Base-by-base conservation (phyloP, 306 rosid genomes). In the Alnus glutinosa region DNA sequence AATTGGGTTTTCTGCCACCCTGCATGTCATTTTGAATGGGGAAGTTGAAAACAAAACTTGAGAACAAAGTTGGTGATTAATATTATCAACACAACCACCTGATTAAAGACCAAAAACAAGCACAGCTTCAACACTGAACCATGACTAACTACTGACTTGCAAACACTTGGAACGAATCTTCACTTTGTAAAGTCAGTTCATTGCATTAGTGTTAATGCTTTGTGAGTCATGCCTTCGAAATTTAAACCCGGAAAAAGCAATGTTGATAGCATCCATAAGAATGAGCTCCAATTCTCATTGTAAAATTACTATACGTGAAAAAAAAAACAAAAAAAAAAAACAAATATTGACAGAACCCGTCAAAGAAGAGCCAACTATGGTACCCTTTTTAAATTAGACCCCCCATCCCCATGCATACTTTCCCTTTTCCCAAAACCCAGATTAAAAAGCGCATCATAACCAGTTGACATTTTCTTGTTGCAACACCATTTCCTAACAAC, bases 21-120 rank as follows among this genome's bases (percentile, higher is more conserved):
- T 88, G 78, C 85, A 85, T 18, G 68, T 42, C 76, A 59, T 75
- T 63, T n/a, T 55, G 76, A 79, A 80, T 7, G 64, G 79, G 67
- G 15, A 5, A 28, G 39, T 66, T 68, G 11, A 37, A 67, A 66
- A 37, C 62, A 28, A 23, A 64, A 72, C 30, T 62, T 72, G 74
- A 19, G 46, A 76, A 69, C 71, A 80, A 10, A 18, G 32, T 48
- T 48, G 36, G 42, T 7, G 74, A 55, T 34, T n/a, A 44, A 48
- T 32, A 62, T 61, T 30, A 32, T 30, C 69, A 13, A 61, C 42
- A 61, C 68, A 28, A 61, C 7, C 68, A 28, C 9, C 63, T 57
- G 23, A 48, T 39, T 19, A 39, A 37, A 5, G 59, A 74, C 16
- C 14, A 73, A 55, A 55, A 7, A 2, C 68, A 58, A 23, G 14